Base-by-base conservation (phyloP, 805 yeast genomes). In the Starmerella bombi region DNA sequence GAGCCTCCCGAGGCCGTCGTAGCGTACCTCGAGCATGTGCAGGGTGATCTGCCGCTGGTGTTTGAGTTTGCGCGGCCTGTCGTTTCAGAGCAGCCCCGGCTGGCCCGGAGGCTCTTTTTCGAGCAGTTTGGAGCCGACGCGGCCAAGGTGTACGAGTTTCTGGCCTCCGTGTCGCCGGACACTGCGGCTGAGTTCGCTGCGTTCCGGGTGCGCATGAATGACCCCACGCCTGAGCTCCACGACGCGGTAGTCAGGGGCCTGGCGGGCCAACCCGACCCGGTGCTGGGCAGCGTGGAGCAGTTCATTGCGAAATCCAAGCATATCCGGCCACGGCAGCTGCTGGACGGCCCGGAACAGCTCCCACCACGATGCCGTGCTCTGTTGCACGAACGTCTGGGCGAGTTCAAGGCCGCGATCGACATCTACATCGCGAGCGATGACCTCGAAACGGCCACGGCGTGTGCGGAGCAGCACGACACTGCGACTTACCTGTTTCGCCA, bases 341-440 rank as follows among this genome's bases (percentile, higher is more conserved):
- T 41, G 14, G n/a, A 23, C 3, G 32, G 41, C 25, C 4, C 25
- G 12, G 17, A 14, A 20, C 15, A 8, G 12, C 19, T 45, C 5
- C 44, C 50, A 1, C n/a, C 32, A 6, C 19, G 30, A 3, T 64
- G 77, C 30, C 67, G 72, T 31, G 73, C 81, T 0, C 65, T 71
- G 34, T 70, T 85, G 2, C 65, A 79, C 40, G 68, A 69, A 34
- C 69, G 72, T 43, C 52, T 80, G 32, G 75, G 72, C 1, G 73
- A 73, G 38, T 82, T 81, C 53, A 66, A 67, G 9, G 69, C 73
- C 37, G 77, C 83, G 0, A 60, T 88, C 15, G 71, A 72, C 40
- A 70, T 83, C 2, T 64, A 75, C 20, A 74, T 70, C 36, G 57
- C 32, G 12, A 4, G 81, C 34, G 59, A 70, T 3, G 79, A 79